Evolutionary conservation across 2,329 filamentous ascomycete species (phyloP), one percentile per base, ranked within the genome.

Genomic region (Aspergillus hortae): DNA sequence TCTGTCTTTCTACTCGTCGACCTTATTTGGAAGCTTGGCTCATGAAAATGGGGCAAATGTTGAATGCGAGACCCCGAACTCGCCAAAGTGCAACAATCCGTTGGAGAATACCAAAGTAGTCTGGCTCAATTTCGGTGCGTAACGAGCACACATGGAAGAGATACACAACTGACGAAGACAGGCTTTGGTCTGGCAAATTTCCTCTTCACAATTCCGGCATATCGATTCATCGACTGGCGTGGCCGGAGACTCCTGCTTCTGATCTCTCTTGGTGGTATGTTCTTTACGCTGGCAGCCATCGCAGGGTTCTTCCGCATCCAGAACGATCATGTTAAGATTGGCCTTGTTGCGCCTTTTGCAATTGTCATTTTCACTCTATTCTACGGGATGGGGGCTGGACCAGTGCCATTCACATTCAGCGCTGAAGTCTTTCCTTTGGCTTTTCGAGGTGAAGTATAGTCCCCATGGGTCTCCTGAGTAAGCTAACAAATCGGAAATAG

Each of bases 331-430:
- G 51, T 46, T 9, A 60, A 59, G 14, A 43, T 60, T 0, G 62
- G 54, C 4, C 32, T 63, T 23, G 54, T 67, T 9, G 55, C 63
- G 9, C 38, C 58, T 2, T 66, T 67, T 30, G 43, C 51, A 0
- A 53, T 61, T 6, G 48, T 52, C 46, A 60, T 67, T n/a, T 74
- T 78, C 56, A 67, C 67, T 3, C 69, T 71, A 40, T 72, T 73
- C 19, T 70, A 72, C 15, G 81, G 79, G 66, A 72, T 71, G 1
- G 78, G 79, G 14, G 79, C 58, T 2, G 62, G 62, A 1, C 62
- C 62, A 0, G 58, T 63, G 4, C 61, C 61, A 4, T 63, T 62
- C 33, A 63, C 61, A 6, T 53, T 61, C 32, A 59, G 57, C 23
- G 60, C 61, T 0, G 61, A 63, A 30, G 60, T 62, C 0, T 63